Percentiles rank a stretch among this genome's conserved stretches.
Conservation (phyloP, 495 filamentous ascomycete species). For the Talaromyces wortmannii region DNA sequence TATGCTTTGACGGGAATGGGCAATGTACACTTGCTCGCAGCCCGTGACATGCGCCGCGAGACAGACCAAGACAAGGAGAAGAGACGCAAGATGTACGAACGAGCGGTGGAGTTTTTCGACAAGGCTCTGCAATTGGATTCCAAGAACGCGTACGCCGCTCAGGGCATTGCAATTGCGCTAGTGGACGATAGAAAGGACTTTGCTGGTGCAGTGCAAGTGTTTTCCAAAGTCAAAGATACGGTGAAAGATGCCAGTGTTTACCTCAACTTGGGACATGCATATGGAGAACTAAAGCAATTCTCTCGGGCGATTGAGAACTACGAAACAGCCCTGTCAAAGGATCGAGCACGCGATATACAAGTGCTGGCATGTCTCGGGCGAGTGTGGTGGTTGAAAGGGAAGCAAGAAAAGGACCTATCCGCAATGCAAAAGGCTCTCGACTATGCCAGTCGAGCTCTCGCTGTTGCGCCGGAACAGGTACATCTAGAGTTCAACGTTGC, state of each 20-base stretch:
- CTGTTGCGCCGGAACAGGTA: conserved; percentile 70
- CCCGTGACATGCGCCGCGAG: conserved; percentile 88
- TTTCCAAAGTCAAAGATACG: conserved; percentile 82
- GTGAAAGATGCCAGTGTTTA: conserved; percentile 79
- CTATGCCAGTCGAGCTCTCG: conserved; percentile 78
- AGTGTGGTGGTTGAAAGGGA: conserved; percentile 85
- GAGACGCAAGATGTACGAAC: conserved; percentile 74
- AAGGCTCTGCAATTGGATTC: conserved; percentile 90
- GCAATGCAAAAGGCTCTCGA: conserved; percentile 85
- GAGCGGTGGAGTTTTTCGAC: conserved; percentile 96
- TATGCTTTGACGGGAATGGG: conserved; percentile 96
- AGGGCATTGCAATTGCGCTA: conserved; percentile 89
- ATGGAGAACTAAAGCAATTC: conserved; percentile 82
- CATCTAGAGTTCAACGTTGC: conserved; percentile 97
- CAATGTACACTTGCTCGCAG: conserved; percentile 77
- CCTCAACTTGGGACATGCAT: conserved; percentile 89
- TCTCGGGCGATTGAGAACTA: conserved; percentile 86
- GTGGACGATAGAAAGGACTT: conserved; percentile 89
- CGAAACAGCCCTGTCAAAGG: conserved; percentile 80
- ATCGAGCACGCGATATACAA: conserved; percentile 68
- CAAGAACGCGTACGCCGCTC: conserved; percentile 91
- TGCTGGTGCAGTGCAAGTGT: conserved; percentile 71
- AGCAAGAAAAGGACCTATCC: conserved; percentile 66
- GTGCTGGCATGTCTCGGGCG: conserved; percentile 88
- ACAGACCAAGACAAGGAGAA: conserved; percentile 86